These are phyloP conservation scores for Citrus australasica DNA, from an alignment of 345 rosid genomes.

Conservation along the genomic window DNA sequence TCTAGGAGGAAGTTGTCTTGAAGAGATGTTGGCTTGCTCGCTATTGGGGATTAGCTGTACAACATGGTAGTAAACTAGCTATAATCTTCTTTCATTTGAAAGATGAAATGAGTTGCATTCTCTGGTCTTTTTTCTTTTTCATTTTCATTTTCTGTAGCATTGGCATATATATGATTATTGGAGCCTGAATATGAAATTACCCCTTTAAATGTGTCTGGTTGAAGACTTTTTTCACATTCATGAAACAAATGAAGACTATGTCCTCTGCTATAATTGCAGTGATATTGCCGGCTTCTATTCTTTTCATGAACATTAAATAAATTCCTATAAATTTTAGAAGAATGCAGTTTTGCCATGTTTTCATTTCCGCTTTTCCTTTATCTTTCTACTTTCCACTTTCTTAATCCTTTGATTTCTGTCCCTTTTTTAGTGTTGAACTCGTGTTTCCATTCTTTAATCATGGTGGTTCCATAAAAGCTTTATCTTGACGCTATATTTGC, in stretches of 20 bases:
- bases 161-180: background rate
- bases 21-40: slow-evolving; percentile 99
- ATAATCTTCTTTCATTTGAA: background rate
- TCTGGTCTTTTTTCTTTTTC: background rate
- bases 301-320: background rate
- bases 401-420: background rate
- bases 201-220: background rate
- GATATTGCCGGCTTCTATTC: background rate
- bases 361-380: background rate
- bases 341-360: background rate
- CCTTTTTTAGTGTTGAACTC: background rate
- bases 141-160: background rate
- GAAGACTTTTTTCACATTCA: background rate
- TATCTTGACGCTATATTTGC: background rate
- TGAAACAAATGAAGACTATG: background rate
- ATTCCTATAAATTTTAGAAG: background rate
- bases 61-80: slow-evolving; percentile 55
- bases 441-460: background rate
- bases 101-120: slow-evolving; percentile 5
- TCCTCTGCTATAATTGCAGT: background rate
- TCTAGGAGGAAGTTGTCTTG: slow-evolving; percentile 96
- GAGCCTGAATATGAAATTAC: background rate
- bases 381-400: background rate
- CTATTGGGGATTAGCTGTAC: slow-evolving; percentile 88
- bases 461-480: background rate